phyloP scores from a whole-genome alignment of 2,329 filamentous ascomycete species.

The Colletotrichum orbiculare region DNA sequence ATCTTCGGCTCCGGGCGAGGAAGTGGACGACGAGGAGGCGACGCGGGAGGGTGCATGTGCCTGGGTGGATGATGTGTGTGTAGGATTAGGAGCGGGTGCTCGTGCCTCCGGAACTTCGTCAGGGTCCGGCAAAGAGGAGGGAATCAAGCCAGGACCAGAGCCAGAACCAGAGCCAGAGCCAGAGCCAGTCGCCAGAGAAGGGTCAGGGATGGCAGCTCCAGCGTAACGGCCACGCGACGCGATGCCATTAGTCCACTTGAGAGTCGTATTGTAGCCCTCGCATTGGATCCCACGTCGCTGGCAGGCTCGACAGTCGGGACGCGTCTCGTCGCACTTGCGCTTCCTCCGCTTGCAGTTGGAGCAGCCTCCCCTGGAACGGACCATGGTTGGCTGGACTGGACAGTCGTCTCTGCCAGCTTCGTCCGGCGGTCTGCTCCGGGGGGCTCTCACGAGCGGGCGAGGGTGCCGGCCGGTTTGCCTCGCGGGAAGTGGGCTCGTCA shows the following conservation, averaged over 20 bases:
- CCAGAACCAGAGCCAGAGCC: neutral
- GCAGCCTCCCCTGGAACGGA: constrained; percentile 35
- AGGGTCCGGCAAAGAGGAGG: neutral
- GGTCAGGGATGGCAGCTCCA: constrained; percentile 26
- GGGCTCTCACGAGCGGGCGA: too few species aligned
- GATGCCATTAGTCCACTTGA: constrained; percentile 37
- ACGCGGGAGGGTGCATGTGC: neutral
- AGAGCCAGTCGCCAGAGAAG: neutral
- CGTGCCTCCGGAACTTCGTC: neutral
- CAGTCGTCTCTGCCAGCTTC: too few species aligned
- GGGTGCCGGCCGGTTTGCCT: too few species aligned
- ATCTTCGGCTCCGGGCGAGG: constrained; percentile 1
- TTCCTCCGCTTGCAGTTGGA: constrained; percentile 37
- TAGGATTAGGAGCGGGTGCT: neutral
- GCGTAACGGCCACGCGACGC: constrained; percentile 34
- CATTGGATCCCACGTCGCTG: constrained; percentile 30
- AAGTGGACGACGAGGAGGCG: neutral
- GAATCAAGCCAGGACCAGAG: neutral
- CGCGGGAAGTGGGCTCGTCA: too few species aligned
- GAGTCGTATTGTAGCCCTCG: constrained; percentile 33
- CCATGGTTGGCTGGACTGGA: constrained; percentile 16
- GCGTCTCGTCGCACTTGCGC: constrained; percentile 38
- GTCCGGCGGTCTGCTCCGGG: too few species aligned
- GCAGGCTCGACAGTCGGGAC: constrained; percentile 36
- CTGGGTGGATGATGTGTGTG: constrained; percentile 1